Evolutionary conservation across 805 yeast genomes (phyloP), one percentile per base, ranked within the genome.

Genomic region (Pichia ethanolica): DNA sequence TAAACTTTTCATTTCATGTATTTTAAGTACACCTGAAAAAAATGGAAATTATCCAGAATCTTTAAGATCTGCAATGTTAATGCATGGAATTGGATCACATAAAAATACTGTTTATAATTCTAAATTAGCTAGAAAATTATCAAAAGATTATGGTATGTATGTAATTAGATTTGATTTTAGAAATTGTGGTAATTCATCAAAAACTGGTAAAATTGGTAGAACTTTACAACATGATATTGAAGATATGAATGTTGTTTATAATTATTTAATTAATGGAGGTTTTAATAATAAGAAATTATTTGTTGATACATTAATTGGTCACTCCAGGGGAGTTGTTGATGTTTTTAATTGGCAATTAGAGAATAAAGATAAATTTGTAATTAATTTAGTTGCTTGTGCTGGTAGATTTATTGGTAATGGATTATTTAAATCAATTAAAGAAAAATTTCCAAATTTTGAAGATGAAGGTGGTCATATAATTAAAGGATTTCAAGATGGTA

Each of bases 71-170:
- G 88, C 83, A 0, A 61, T 89, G 6, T 60, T 89, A 14, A 56
- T 81, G n/a, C 97, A 90, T 63, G 97, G 97, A 1, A 84, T 78
- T 53, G 90, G 82, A 0, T 95, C 96, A 0, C 95, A 90, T 62
- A 78, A 88, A 56, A 78, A 86, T 68, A 84, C 87, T 62, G 80
- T 87, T 51, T 89, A 84, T 64, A 89, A 84, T 54, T 75, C 77
- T 28, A 57, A 67, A 13, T 64, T 88, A 41, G 90, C 95, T 0
- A 75, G 76, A 30, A 67, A 65, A 28, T 63, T 90, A 48, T 81
- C 89, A 0, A 61, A 68, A 2, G 74, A 75, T 13, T 62, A 75
- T 51, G 95, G 95, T 0, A 69, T 79, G 49, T 79, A 73, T 60
- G 77, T 84, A 4, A 72, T 88, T 45, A 70, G 97, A 55, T 81